Conservation (phyloP, 495 filamentous ascomycete species). For the Lasiosphaeria ovina region DNA sequence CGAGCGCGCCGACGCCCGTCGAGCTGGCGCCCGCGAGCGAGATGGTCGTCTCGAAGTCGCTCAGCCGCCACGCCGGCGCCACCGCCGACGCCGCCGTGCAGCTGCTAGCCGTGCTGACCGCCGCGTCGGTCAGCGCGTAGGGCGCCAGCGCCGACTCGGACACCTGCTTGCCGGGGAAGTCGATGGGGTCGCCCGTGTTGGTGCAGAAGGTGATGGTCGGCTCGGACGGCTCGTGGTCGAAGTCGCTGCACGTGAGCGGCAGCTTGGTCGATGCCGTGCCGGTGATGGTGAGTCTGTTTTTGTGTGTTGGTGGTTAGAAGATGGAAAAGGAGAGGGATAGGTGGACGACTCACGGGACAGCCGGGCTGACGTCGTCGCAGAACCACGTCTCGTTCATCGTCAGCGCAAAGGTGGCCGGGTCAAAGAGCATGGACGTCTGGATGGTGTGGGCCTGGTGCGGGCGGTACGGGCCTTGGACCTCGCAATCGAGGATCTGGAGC, state of each 20-base stretch:
- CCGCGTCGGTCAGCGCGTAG: neutral
- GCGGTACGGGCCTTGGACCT: neutral
- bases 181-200: too few relatives aligned
- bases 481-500: neutral
- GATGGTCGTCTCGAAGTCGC: conserved; percentile 4
- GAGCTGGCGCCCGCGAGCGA: neutral
- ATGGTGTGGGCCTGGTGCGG: conserved; percentile 15
- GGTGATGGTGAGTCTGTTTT: conserved; percentile 9
- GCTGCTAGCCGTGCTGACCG: neutral
- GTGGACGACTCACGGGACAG: conserved; percentile 15
- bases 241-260: neutral
- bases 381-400: conserved; percentile 26
- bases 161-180: too few relatives aligned
- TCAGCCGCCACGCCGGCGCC: conserved; percentile 4
- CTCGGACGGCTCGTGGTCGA: too few relatives aligned
- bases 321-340: neutral
- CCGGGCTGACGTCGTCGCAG: conserved; percentile 21
- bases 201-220: too few relatives aligned
- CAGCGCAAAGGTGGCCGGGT: conserved; percentile 8
- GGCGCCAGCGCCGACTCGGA: neutral
- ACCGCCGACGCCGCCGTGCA: conserved; percentile 2
- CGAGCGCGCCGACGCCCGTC: too few relatives aligned
- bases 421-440: conserved; percentile 8
- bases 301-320: neutral
- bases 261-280: neutral